These are phyloP conservation scores for Trichoderma cornu-damae DNA, from an alignment of 2,329 filamentous ascomycete genomes.

Conservation along the genomic window DNA sequence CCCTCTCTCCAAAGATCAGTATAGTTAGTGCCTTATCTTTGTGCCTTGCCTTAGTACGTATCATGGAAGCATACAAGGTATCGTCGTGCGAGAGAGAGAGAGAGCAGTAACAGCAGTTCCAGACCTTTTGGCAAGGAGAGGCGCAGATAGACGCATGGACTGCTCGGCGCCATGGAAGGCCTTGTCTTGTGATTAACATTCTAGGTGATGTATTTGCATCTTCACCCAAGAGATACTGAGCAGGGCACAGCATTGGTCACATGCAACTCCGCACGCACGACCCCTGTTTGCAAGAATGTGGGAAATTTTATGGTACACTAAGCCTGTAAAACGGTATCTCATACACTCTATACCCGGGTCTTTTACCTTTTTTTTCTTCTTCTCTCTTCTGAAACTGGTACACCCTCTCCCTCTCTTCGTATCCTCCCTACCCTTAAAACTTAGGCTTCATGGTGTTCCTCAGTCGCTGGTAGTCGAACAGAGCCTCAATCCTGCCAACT, in stretches of 20 bases:
- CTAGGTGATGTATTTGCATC: background rate
- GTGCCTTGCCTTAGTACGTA: background rate
- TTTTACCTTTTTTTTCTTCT: slow-evolving; percentile 35
- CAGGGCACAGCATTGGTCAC: background rate
- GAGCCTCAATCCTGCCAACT: slow-evolving; percentile 85
- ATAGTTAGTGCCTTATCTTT: background rate
- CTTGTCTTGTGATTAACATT: background rate
- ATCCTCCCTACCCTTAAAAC: slow-evolving; percentile 41
- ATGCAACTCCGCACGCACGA: slow-evolving; percentile 28
- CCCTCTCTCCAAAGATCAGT: background rate
- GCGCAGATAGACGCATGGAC: too few relatives aligned
- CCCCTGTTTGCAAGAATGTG: slow-evolving; percentile 35
- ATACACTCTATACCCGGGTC: slow-evolving; percentile 52
- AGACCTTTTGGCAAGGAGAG: too few relatives aligned
- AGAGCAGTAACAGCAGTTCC: too few relatives aligned
- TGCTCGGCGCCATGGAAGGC: background rate
- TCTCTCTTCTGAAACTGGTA: too few relatives aligned
- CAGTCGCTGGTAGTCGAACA: slow-evolving; percentile 72
- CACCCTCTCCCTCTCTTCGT: slow-evolving; percentile 25
- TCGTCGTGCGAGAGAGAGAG: background rate
- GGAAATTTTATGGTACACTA: slow-evolving; percentile 52
- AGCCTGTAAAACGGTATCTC: slow-evolving; percentile 47
- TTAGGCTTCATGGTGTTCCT: slow-evolving; percentile 86
- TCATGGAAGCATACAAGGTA: background rate
- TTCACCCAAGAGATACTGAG: background rate